These are phyloP conservation scores for Pulveroboletus sp. DNA, from an alignment of 768 basidiomycete species.

Conservation along the genomic window DNA sequence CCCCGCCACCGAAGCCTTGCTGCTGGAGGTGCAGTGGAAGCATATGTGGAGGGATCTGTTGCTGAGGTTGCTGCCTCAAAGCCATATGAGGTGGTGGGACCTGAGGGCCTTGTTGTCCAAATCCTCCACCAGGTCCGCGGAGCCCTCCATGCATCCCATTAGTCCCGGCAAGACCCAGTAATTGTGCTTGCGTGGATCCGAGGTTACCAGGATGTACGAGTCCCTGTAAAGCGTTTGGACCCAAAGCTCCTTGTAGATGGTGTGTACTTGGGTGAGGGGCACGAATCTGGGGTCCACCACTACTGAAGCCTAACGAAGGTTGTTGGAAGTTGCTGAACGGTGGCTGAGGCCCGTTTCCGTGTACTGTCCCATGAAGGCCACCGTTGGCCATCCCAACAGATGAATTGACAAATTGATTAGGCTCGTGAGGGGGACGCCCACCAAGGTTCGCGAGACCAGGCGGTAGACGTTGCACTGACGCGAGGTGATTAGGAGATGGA, in stretches of 20 bases:
- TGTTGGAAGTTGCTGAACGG: slow-evolving; percentile 53
- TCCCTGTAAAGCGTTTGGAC: slow-evolving; percentile 48
- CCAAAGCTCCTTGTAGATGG: slow-evolving; percentile 46
- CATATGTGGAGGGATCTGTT: slow-evolving; percentile 53
- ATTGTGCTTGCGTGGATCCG: slow-evolving; percentile 45
- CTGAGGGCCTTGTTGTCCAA: slow-evolving; percentile 32
- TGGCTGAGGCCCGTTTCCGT: slow-evolving; percentile 44
- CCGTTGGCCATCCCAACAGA: slow-evolving; percentile 45
- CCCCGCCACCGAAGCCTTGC: slow-evolving; percentile 44
- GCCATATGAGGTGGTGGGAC: slow-evolving; percentile 29
- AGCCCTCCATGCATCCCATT: slow-evolving; percentile 43
- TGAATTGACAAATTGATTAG: slow-evolving; percentile 51
- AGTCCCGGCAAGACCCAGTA: slow-evolving; percentile 44
- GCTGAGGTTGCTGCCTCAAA: slow-evolving; percentile 37
- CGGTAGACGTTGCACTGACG: slow-evolving; percentile 60
- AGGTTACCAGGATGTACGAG: slow-evolving; percentile 52
- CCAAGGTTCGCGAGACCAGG: slow-evolving; percentile 81
- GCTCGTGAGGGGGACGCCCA: slow-evolving; percentile 76
- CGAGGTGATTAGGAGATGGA: slow-evolving; percentile 56
- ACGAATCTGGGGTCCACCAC: slow-evolving; percentile 43
- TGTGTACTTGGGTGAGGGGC: slow-evolving; percentile 43
- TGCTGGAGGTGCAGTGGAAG: slow-evolving; percentile 59
- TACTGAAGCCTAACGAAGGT: slow-evolving; percentile 44
- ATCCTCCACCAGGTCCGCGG: slow-evolving; percentile 46
- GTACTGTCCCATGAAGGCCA: slow-evolving; percentile 44